A percentile compares a stretch with the other conserved stretches of the same genome.
phyloP scores from a whole-genome alignment of 768 basidiomycete genomes.

The Sutorius australiensis region DNA sequence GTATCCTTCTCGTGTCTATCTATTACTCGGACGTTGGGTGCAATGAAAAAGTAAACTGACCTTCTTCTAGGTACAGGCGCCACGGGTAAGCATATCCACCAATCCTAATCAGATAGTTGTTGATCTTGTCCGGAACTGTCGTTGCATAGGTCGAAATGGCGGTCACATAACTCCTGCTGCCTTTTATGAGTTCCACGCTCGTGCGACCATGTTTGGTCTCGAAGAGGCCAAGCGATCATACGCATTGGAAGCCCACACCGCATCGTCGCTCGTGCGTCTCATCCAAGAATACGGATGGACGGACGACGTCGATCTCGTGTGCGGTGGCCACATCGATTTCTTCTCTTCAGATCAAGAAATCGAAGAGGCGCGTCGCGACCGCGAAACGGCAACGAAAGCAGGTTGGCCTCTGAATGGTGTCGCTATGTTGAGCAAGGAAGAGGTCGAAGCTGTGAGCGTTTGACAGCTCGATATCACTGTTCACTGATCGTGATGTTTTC shows the following conservation, averaged over 20 bases:
- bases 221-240: slow-evolving; percentile 54
- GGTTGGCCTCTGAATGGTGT: slow-evolving; percentile 46
- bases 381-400: slow-evolving; percentile 48
- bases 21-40: background rate
- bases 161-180: slow-evolving; percentile 62
- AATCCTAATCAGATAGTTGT: background rate
- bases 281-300: slow-evolving; percentile 42
- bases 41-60: background rate
- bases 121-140: background rate
- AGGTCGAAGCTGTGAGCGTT: slow-evolving; percentile 44
- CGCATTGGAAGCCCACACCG: slow-evolving; percentile 56
- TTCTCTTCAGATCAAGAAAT: slow-evolving; percentile 47
- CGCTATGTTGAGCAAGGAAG: slow-evolving; percentile 44
- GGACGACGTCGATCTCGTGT: slow-evolving; percentile 57
- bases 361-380: slow-evolving; percentile 39
- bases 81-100: slow-evolving; percentile 47
- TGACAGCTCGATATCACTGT: background rate
- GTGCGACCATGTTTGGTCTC: slow-evolving; percentile 39
- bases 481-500: background rate
- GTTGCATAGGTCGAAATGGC: slow-evolving; percentile 65
- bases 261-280: slow-evolving; percentile 44
- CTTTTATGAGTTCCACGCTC: slow-evolving; percentile 44
- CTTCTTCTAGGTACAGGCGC: slow-evolving; percentile 59
- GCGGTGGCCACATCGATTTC: slow-evolving; percentile 50
- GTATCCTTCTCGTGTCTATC: slow-evolving; percentile 26